Conservation (phyloP, 495 filamentous ascomycete species). For the Evernia prunastri region DNA sequence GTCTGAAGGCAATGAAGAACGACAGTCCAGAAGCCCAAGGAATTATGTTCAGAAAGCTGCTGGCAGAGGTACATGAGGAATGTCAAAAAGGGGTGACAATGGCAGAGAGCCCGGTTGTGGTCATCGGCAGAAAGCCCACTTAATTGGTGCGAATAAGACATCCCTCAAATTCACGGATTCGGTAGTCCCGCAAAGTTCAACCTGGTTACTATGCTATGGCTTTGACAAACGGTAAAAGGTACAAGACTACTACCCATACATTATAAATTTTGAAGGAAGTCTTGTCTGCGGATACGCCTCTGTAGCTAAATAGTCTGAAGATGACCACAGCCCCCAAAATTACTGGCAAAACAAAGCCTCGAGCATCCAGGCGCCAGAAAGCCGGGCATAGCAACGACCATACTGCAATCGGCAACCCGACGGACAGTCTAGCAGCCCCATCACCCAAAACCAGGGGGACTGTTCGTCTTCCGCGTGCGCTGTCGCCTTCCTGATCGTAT, state of each 20-base stretch:
- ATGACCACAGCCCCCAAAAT: neutral
- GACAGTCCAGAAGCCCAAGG: slow-evolving; percentile 5
- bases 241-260: neutral
- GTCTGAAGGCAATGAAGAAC: slow-evolving; percentile 9
- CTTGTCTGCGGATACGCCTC: neutral
- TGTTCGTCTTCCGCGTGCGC: neutral
- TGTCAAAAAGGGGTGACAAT: slow-evolving; percentile 9
- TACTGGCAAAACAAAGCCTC: neutral
- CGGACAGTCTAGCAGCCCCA: neutral
- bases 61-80: slow-evolving; percentile 8
- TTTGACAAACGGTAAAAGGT: neutral
- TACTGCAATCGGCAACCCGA: neutral
- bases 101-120: slow-evolving; percentile 10
- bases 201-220: too few species aligned
- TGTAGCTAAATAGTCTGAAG: neutral
- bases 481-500: slow-evolving; percentile 33
- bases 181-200: too few species aligned
- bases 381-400: neutral
- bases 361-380: neutral
- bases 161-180: too few species aligned
- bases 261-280: neutral
- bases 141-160: too few species aligned
- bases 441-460: neutral
- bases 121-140: neutral
- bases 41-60: neutral